Base-by-base conservation (phyloP, 2,329 filamentous ascomycete genomes). In the Alternaria viburni region DNA sequence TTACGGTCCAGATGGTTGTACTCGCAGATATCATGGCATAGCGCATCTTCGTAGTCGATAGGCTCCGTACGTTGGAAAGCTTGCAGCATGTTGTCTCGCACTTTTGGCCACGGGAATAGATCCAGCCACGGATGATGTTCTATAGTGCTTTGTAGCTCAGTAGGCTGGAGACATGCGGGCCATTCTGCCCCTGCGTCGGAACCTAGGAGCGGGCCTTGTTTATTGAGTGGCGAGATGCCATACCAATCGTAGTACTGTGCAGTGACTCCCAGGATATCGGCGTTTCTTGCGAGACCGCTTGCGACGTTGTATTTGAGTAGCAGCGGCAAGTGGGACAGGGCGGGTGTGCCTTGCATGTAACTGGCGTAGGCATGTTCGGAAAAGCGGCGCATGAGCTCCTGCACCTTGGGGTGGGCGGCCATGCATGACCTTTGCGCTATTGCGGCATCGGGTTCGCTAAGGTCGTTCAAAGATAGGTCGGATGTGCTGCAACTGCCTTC, bases 51-150 rank as follows among this genome's bases (percentile, higher is more conserved):
- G 5, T 69, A n/a, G 8, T 62, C 67, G 4, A 68, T 78, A 59
- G 80, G 74, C 23, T 61, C 57, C 9, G 83, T 68, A 54, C 83
- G 82, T 5, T 28, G 32, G 6, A 49, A 36, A 1, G 26, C 19
- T 23, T 49, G 54, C 15, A 73, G 43, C 43, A 74, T 23, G 54
- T 83, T 83, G 64, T 84, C 81, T 19, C 82, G 76, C 41, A 81
- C 68, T 7, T 68, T 67, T 1, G 82, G 79, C 19, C 78, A 75
- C 0, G 79, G 80, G 26, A 81, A 77, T 2, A 79, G 58, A 46
- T 81, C 79, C 9, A 80, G 68, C 67, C 78, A 78, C 0, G 83
- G 82, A 65, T 85, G 83, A 57, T 85, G 82, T 7, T 73, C 69
- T 0, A 76, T 69, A 0, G 69, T 69, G 19, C 68, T 65, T 57